Evolutionary conservation across 495 filamentous ascomycete genomes (phyloP), one percentile per base, ranked within the genome.

Genomic region (Aspergillus asperescens): DNA sequence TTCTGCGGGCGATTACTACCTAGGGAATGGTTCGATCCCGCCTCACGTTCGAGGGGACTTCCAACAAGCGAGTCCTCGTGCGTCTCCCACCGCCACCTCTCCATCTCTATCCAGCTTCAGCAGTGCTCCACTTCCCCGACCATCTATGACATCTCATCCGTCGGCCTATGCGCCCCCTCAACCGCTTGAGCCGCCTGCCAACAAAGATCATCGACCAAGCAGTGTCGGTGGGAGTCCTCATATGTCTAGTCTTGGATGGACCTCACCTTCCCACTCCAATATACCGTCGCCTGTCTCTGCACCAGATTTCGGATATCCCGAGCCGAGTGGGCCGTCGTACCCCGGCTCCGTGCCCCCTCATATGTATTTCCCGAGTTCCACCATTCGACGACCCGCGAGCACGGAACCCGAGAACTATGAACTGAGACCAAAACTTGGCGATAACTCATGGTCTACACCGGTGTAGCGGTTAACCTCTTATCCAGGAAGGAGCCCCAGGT

Each of bases 161-260:
- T 81, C 72, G 8, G 78, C 74, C 37, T 95, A 91, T 62, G 87
- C 81, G 20, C 89, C 88, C 7, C 92, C 93, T 0, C 83, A 87
- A 31, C 88, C 90, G 27, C 78, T 98, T 5, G 93, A 98, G 64
- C 92, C 93, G 19, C 90, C 86, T 38, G 76, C 89, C 28, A 89
- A 89, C 62, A 80, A 80, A 25, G 87, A 91, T 55, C 83, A 85
- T 41, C 77, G 79, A 27, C 77, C 79, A 1, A 84, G 80, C 56
- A 90, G 85, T 58, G 81, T 77, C 5, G 76, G 62, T 34, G 83
- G 84, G 7, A 89, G 85, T 51, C 87, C 87, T 20, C 87, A 91
- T 57, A 82, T 89, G 76, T 75, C 78, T 41, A 85, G 78, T 51
- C 70, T 81, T 13, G 84, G 86, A 9, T 91, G 87, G 87, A 80